These are phyloP conservation scores for Gossypium longicalyx DNA, from an alignment of 345 rosid genomes.

Conservation along the genomic window DNA sequence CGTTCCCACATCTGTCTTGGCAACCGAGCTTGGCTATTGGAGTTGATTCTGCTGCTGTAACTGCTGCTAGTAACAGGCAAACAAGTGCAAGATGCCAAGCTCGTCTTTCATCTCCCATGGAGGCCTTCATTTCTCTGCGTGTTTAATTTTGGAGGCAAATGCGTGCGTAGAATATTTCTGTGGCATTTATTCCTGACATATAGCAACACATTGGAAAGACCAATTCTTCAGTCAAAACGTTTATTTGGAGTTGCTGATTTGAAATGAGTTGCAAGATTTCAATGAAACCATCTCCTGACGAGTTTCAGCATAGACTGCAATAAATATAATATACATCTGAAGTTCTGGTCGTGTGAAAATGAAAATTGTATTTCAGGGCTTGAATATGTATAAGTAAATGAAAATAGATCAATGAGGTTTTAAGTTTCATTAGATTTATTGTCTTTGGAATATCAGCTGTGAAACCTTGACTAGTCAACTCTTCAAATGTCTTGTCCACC, in stretches of 20 bases:
- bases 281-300: neutral
- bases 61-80: neutral
- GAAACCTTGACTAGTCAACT: neutral
- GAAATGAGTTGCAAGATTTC: no score
- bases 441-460: neutral
- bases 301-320: neutral
- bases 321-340: neutral
- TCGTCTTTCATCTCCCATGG: neutral
- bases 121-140: neutral
- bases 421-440: neutral
- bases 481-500: neutral
- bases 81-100: neutral
- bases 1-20: constrained; percentile 13
- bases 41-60: neutral
- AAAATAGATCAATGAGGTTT: neutral
- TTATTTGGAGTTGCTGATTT: neutral
- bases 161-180: neutral
- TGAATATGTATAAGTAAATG: neutral
- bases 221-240: neutral
- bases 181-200: neutral
- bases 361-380: neutral
- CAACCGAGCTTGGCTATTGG: neutral
- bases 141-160: neutral
- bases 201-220: neutral
- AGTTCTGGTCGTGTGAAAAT: no score